Evolutionary conservation across 2,329 filamentous ascomycete genomes (phyloP).

Genomic region (Hypomyces perniciosus): DNA sequence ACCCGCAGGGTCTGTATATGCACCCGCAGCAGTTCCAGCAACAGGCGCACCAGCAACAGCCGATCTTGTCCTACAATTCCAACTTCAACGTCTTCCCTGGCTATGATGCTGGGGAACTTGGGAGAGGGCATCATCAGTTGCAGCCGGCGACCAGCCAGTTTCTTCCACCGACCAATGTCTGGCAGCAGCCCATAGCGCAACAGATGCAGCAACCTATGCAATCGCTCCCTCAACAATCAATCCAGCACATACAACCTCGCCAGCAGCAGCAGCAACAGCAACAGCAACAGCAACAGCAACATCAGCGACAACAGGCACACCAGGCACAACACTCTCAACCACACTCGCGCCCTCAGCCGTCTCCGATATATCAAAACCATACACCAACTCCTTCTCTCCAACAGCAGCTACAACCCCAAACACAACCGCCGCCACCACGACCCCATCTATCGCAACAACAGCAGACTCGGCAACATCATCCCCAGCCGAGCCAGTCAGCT

Average conservation of each 20-base stretch:
- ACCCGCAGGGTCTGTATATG: slow-evolving; percentile 15
- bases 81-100: slow-evolving; percentile 8
- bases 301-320: slow-evolving; percentile 24
- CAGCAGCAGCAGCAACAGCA: slow-evolving; percentile 22
- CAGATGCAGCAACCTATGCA: slow-evolving; percentile 23
- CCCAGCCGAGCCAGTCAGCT: neutral
- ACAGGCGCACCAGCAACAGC: slow-evolving; percentile 14
- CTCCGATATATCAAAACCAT: slow-evolving; percentile 21
- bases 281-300: slow-evolving; percentile 24
- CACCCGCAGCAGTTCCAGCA: slow-evolving; percentile 21
- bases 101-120: slow-evolving; percentile 7
- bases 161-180: slow-evolving; percentile 6
- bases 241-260: slow-evolving; percentile 29
- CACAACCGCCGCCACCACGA: slow-evolving; percentile 10
- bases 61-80: slow-evolving; percentile 6
- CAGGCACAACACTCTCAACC: slow-evolving; percentile 22
- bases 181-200: slow-evolving; percentile 12
- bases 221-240: slow-evolving; percentile 21
- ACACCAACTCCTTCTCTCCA: slow-evolving; percentile 16
- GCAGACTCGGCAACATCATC: slow-evolving; percentile 6
- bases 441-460: slow-evolving; percentile 13
- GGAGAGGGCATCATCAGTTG: slow-evolving; percentile 13
- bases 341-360: slow-evolving; percentile 21
- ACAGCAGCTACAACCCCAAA: slow-evolving; percentile 15
- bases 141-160: slow-evolving; percentile 10